Evolutionary conservation across 805 yeast genomes (phyloP), one percentile per base, ranked within the genome.

Genomic region (Schizosaccharomyces octosporus): DNA sequence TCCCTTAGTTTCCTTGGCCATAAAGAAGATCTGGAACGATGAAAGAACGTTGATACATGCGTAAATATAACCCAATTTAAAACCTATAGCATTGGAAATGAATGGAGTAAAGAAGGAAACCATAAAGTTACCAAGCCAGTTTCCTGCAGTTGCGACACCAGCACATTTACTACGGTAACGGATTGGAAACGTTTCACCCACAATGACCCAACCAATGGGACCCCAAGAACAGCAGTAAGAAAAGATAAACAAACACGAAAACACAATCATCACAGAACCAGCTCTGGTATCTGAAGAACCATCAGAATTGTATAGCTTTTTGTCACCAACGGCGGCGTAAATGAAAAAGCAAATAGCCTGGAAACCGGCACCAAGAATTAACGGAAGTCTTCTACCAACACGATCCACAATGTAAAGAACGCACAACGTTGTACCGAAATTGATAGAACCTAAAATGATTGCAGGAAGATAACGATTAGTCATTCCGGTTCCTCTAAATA

Each of bases 21-120:
- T 77, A 70, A 81, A 75, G 73, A 72, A 81, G 62, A 79, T 78
- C 62, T 80, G 72, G 43, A 84, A 81, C 62, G 79, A 68, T 71
- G 77, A 80, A 58, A 76, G 65, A 65, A 76, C 32, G 45, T 68
- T 81, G 77, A 55, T 80, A 68, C 69, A 80, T 81, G 59, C 81
- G 79, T 66, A 43, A 55, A 82, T 79, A 67, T 78, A 82, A 0
- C 94, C 94, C 66, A 79, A 78, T 65, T 76, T 76, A 72, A 81
- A 85, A 48, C 82, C 84, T 67, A 85, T 80, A 43, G 74, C 73
- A 2, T 73, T 69, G 11, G 82, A 81, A 62, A 86, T 77, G 65
- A 79, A 76, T 17, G 95, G 93, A n/a, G 87, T 83, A 67, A 81
- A 74, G 68, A 85, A 76, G 2, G 89, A 74, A 63, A 85, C 78